Conservation (phyloP, 352 stramenopile species). For the Phytophthora palmivora region DNA sequence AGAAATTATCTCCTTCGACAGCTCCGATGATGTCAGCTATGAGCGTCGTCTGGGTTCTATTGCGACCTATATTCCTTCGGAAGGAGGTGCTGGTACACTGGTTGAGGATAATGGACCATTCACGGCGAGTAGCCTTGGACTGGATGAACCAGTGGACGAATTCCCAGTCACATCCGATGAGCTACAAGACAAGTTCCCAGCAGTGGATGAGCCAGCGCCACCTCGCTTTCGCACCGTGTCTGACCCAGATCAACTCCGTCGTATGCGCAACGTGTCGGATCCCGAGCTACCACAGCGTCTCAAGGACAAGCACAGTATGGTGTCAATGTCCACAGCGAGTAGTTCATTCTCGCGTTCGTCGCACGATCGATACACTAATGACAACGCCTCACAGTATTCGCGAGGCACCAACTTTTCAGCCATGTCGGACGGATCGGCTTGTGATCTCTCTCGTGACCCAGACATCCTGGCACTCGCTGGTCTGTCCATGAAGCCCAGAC, state of each 20-base stretch:
- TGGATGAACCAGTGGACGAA: conserved; percentile 37
- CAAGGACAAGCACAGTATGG: conserved; percentile 49
- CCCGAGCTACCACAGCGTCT: conserved; percentile 35
- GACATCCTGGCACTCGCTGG: conserved; percentile 64
- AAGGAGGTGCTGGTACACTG: conserved; percentile 28
- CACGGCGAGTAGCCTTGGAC: conserved; percentile 21
- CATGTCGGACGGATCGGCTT: conserved; percentile 51
- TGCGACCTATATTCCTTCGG: conserved; percentile 39
- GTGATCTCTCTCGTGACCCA: conserved; percentile 53
- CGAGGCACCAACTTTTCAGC: conserved; percentile 49
- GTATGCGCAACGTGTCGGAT: conserved; percentile 44
- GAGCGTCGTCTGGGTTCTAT: conserved; percentile 40
- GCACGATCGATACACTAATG: conserved; percentile 38
- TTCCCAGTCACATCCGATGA: conserved; percentile 39
- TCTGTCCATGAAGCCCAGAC: conserved; percentile 46
- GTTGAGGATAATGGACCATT: conserved; percentile 29
- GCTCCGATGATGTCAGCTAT: conserved; percentile 40
- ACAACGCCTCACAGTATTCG: conserved; percentile 42
- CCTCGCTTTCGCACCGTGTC: conserved; percentile 43
- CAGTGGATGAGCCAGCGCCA: conserved; percentile 34
- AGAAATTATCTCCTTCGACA: conserved; percentile 37
- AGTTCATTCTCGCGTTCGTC: conserved; percentile 57
- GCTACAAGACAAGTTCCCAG: conserved; percentile 44
- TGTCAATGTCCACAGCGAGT: conserved; percentile 68
- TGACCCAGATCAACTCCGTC: conserved; percentile 38